Evolutionary conservation across 768 basidiomycete species (phyloP), one percentile per base, ranked within the genome.

Genomic region (Mycena sanguinolenta): DNA sequence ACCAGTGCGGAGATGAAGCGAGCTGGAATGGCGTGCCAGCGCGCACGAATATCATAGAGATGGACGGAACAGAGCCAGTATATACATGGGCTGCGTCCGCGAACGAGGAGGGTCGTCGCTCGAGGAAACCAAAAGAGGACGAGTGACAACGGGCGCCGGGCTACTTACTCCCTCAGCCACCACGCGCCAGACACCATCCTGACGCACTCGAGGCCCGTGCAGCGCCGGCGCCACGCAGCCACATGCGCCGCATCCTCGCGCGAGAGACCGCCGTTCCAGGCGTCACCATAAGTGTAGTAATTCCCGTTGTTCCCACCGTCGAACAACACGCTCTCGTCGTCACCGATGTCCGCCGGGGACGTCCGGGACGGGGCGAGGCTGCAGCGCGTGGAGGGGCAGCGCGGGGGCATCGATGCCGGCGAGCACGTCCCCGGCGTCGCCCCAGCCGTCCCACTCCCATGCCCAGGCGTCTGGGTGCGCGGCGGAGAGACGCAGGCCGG

Each of bases 381-480:
- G 58, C 39, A 27, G 53, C 46, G 27, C 23, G 4, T 32, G 42
- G 21, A 23, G 44, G 0, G 39, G 57, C 30, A n/a, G 23, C n/a
- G 36, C 64, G 28, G 49, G n/a, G 28, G n/a, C 32, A 49, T 36
- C 52, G 32, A 34, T 27, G 38, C 23, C 52, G 5, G n/a, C 28
- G 50, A 55, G 38, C 1, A 39, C 52, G 53, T 68, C 67, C 12
- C 61, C 70, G 21, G 60, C 64, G 55, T 66, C 67, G 54, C 58
- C 62, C 72, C 72, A 73, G n/a, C 72, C 69, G 21, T 61, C 69
- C 72, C 69, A 70, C 62, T 70, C 72, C 72, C 72, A 73, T 0
- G 52, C 53, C 67, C 67, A 69, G n/a, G 23, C 34, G 17, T 23
- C 58, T 42, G 23, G 7, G 39, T 42, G 39, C 21, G 39, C 36